Percentiles rank a stretch among this genome's conserved stretches.
Conservation (phyloP, 2,329 filamentous ascomycete genomes). For the Lasiodiplodia theobromae region DNA sequence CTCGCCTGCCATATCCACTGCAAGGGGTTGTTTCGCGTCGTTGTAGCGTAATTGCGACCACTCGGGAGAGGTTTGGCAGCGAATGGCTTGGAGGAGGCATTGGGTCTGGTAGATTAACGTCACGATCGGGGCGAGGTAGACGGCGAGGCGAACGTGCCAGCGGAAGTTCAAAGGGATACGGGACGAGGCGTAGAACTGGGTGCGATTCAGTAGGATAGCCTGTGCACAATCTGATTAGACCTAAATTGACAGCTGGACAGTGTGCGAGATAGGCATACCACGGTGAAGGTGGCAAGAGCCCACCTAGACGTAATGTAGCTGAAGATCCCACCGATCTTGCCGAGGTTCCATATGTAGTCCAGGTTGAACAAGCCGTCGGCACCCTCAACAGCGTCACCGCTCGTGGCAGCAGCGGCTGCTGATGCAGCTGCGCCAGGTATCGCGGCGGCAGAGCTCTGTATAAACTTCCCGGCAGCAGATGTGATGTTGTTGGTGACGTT, state of each 20-base stretch:
- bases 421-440: constrained; percentile 47
- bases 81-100: constrained; percentile 79
- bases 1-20: constrained; percentile 60
- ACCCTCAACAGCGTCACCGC: constrained; percentile 38
- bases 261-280: constrained; percentile 57
- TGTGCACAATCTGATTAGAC: constrained; percentile 38
- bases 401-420: constrained; percentile 42
- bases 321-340: constrained; percentile 84
- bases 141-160: constrained; percentile 72
- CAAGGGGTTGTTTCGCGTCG: constrained; percentile 49
- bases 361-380: constrained; percentile 50
- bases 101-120: constrained; percentile 74
- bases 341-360: constrained; percentile 52
- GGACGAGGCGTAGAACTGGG: constrained; percentile 91
- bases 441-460: constrained; percentile 54
- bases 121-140: constrained; percentile 75
- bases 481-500: constrained; percentile 48
- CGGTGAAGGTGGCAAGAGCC: constrained; percentile 85
- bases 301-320: constrained; percentile 90
- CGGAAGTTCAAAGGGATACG: constrained; percentile 78
- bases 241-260: background rate
- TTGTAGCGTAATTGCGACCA: constrained; percentile 57
- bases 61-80: constrained; percentile 77
- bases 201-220: constrained; percentile 88
- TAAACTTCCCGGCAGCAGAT: constrained; percentile 50